Evolutionary conservation across 768 basidiomycete species (phyloP).

Genomic region (Naematelia encephala): DNA sequence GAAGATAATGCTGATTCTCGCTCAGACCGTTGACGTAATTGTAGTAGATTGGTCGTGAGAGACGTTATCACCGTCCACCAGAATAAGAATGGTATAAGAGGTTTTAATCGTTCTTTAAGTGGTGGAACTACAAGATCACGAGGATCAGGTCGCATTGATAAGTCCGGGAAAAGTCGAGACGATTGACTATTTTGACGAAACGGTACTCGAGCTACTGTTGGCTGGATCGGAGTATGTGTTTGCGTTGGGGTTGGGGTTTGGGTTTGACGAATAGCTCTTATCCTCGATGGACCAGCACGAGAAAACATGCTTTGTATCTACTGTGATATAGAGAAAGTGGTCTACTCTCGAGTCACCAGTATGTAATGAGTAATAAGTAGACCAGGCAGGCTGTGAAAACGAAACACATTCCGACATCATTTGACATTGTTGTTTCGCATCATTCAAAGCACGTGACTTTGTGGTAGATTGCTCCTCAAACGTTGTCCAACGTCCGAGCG

Average conservation of each 20-base stretch:
- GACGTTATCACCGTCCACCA: constrained; percentile 47
- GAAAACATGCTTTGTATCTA: neutral
- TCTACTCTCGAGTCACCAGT: too few species aligned
- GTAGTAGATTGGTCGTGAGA: constrained; percentile 39
- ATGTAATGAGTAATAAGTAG: too few species aligned
- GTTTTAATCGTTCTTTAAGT: constrained; percentile 40
- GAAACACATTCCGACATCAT: too few species aligned
- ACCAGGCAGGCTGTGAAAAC: too few species aligned
- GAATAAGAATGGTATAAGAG: constrained; percentile 47
- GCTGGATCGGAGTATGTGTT: neutral
- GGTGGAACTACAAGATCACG: constrained; percentile 22
- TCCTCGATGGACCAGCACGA: neutral
- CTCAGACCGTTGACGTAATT: constrained; percentile 26
- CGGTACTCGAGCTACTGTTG: neutral
- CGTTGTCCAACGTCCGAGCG: too few species aligned
- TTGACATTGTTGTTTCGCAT: too few species aligned
- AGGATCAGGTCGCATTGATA: neutral
- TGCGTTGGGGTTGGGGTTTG: neutral
- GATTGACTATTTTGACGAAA: neutral
- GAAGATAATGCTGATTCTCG: constrained; percentile 25
- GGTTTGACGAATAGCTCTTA: neutral
- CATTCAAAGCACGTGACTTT: too few species aligned
- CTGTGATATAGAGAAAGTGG: neutral
- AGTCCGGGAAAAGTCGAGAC: constrained; percentile 1
- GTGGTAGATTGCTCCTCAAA: too few species aligned